Evolutionary conservation across 1,284 basidiomycete genomes (phyloP), one percentile per base, ranked within the genome.

Genomic region (Ustilago loliicola): DNA sequence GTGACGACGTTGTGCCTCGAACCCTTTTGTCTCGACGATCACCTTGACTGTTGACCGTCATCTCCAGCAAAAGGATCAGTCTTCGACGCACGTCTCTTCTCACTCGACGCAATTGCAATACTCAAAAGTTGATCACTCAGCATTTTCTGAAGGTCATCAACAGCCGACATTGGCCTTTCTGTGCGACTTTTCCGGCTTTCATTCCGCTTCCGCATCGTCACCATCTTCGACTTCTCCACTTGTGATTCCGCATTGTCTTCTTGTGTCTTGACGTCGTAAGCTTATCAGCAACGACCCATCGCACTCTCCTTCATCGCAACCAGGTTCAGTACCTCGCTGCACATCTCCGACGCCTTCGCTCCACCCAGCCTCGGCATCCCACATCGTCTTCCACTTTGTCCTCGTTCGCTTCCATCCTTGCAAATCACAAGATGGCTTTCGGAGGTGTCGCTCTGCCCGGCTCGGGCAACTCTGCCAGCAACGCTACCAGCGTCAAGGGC

Each of bases 371-470:
- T 38, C 42, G 36, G 23, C 54, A 36, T 53, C 15, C 27, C 21
- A 10, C 54, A 36, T 40, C 38, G 17, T 21, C 38, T 52, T 36
- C 23, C 23, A 38, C 48, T 17, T 57, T 58, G 25, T 51, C 55
- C 25, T 17, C 48, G 36, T 48, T 30, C 53, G 47, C 57, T 27
- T 58, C n/a, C 38, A 19, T 30, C 23, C 15, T 50, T 32, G 27
- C 47, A 36, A 50, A 21, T 29, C 1, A 53, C 62, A 72, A 61
- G 19, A 77, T 77, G 75, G 75, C 71, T 55, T 77, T 77, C 50
- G 75, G 75, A 64, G 75, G 75, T 61, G 75, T 77, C 63, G 75
- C 75, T 30, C 54, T 77, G 66, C 75, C 75, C 58, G 75, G 75
- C 25, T 63, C 75, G 59, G 75, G 70, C 53, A 67, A 45, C 52